phyloP scores from a whole-genome alignment of 441 rosid species.

The Adansonia gregorii region DNA sequence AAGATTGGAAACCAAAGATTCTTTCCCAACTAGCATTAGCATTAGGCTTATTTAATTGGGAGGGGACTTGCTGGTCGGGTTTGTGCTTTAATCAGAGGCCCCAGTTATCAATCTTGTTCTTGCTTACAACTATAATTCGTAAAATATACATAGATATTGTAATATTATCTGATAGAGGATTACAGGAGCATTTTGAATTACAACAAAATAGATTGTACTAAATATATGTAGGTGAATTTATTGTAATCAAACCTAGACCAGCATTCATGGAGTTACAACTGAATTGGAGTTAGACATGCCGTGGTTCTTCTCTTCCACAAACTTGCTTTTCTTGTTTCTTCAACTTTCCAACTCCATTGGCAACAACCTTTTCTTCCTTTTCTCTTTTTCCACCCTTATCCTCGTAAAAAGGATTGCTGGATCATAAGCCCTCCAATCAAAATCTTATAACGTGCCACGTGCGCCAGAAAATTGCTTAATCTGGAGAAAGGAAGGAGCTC shows the following conservation, averaged over 20 bases:
- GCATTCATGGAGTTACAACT: conserved; percentile 17
- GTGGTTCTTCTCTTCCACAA: conserved; percentile 38
- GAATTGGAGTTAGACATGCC: conserved; percentile 32
- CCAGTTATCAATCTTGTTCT: background rate
- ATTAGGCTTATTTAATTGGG: background rate
- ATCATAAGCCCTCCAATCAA: conserved; percentile 36
- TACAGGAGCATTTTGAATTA: too few species aligned
- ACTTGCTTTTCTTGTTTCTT: conserved; percentile 33
- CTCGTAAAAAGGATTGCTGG: conserved; percentile 20
- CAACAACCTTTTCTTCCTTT: background rate
- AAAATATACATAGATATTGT: background rate
- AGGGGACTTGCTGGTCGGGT: background rate
- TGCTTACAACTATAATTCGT: background rate
- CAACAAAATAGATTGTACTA: background rate
- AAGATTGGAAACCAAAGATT: background rate
- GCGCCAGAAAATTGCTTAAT: conserved; percentile 39
- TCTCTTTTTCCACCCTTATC: conserved; percentile 17
- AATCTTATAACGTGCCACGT: conserved; percentile 35
- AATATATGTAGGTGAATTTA: background rate
- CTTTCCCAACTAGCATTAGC: background rate
- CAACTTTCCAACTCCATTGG: conserved; percentile 7
- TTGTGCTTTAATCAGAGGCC: background rate
- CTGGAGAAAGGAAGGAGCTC: conserved; percentile 29
- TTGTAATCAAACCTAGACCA: background rate
- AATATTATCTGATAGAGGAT: too few species aligned